Evolutionary conservation across 2,329 filamentous ascomycete species (phyloP).

Genomic region (Colletotrichum lupini): DNA sequence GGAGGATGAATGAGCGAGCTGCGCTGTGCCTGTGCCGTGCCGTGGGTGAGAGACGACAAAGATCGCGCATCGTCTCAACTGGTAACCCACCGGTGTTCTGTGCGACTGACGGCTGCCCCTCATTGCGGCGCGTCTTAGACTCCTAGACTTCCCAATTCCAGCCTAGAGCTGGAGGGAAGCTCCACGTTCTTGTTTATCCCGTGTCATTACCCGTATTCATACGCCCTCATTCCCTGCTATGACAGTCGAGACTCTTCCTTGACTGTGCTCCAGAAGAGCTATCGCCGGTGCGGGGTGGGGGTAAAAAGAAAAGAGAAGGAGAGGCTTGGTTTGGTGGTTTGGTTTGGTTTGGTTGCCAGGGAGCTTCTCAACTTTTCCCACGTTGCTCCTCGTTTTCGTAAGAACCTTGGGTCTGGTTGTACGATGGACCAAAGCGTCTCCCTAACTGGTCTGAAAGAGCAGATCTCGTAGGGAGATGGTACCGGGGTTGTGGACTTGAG

Average conservation of each 20-base stretch:
- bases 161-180: background rate
- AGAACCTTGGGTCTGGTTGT: background rate
- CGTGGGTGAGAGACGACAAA: background rate
- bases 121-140: conserved; percentile 22
- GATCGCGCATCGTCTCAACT: background rate
- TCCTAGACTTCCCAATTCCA: background rate
- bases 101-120: conserved; percentile 8
- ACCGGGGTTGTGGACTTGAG: background rate
- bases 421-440: background rate
- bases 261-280: conserved; percentile 2
- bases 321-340: background rate
- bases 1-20: conserved; percentile 1
- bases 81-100: background rate
- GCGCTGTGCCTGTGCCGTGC: background rate
- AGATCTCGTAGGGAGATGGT: background rate
- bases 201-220: conserved; percentile 16
- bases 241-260: conserved; percentile 16
- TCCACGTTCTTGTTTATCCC: conserved; percentile 5
- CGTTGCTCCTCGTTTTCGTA: background rate
- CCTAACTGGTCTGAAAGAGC: background rate
- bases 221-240: background rate
- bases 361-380: conserved; percentile 10
- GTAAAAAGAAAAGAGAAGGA: background rate
- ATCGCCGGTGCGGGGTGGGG: conserved; percentile 2
- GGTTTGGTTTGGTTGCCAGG: background rate